Evolutionary conservation across 345 rosid genomes (phyloP), one percentile per base, ranked within the genome.

Genomic region (Arabidopsis arenosa): DNA sequence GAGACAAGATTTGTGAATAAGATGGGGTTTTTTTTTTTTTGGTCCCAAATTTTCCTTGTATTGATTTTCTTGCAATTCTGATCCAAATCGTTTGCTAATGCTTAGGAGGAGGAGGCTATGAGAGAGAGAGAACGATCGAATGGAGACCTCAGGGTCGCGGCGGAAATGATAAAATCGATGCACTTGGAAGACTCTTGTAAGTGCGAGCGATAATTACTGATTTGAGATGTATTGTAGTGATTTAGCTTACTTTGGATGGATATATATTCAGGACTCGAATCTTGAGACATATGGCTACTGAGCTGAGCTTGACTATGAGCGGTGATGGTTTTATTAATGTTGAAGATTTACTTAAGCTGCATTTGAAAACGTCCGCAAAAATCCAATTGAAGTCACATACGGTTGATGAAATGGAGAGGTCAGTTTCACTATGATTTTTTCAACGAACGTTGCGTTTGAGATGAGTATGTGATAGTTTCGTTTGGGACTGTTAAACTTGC

Each of bases 181-280:
- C 93, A 9, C 96, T 92, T 81, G 98, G 98, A 64, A 83, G 97
- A 79, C 89, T 94, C 13, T 55, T 94, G 98, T 90, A 80, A 92
- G 92, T 58, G 48, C 28, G 90, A 55, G 40, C 21, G 15, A 30
- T 63, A 35, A 37, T 70, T 55, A 26, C 30, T 7, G 3, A 21
- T 52, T 26, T 1, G 18, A 26, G 32, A 30, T 5, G 4, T 51
- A 28, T 28, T 28, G 30, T 39, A 15, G 28, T 37, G 62, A 37
- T 47, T 63, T 5, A 17, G 51, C n/a, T 41, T 12, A 9, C 6
- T 2, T 53, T 53, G 13, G 30, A 5, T 63, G 7, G 5, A 17
- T 54, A 56, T 74, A 17, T 54, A 56, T 74, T 63, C 56, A 94
- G 98, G 83, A 90, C 98, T 15, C 78, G 89, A 4, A 76, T 91